These are phyloP conservation scores for Phytophthora crassamura DNA, from an alignment of 352 stramenopile genomes.

Conservation along the genomic window DNA sequence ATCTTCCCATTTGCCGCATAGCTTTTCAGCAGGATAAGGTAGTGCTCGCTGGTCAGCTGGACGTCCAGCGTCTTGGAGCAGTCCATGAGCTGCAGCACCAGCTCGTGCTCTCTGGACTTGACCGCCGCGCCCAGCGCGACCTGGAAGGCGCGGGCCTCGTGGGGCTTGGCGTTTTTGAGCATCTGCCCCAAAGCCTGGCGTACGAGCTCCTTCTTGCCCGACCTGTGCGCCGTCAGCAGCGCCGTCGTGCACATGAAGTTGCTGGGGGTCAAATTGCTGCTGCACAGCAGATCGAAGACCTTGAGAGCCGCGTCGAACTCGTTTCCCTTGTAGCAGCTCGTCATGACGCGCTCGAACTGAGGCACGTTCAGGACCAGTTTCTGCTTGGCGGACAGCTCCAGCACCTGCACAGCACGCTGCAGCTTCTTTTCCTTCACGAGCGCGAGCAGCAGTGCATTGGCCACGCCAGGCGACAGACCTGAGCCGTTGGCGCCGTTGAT, in stretches of 20 bases:
- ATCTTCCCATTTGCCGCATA: slow-evolving; percentile 64
- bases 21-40: slow-evolving; percentile 79
- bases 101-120: slow-evolving; percentile 67
- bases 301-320: slow-evolving; percentile 62
- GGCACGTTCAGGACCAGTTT: slow-evolving; percentile 55
- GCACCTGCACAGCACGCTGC: slow-evolving; percentile 50
- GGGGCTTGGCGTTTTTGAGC: slow-evolving; percentile 14
- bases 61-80: slow-evolving; percentile 63
- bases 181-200: slow-evolving; percentile 14
- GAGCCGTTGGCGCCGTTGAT: slow-evolving; percentile 37
- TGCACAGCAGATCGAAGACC: slow-evolving; percentile 71
- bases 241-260: slow-evolving; percentile 68
- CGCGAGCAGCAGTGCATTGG: slow-evolving; percentile 52
- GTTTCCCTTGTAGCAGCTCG: slow-evolving; percentile 60
- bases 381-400: slow-evolving; percentile 55
- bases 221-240: slow-evolving; percentile 17
- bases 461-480: slow-evolving; percentile 48
- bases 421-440: slow-evolving; percentile 43
- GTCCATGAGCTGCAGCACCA: slow-evolving; percentile 78
- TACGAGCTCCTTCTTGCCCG: slow-evolving; percentile 5
- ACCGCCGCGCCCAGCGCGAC: slow-evolving; percentile 62
- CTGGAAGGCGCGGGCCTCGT: slow-evolving; percentile 10
- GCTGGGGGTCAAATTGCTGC: slow-evolving; percentile 60
- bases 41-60: slow-evolving; percentile 66
- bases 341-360: slow-evolving; percentile 64